Percentiles rank a stretch among this genome's conserved stretches.
Evolutionary conservation across 257 asterid genomes (phyloP).

Genomic region (Orobanche coerulescens): DNA sequence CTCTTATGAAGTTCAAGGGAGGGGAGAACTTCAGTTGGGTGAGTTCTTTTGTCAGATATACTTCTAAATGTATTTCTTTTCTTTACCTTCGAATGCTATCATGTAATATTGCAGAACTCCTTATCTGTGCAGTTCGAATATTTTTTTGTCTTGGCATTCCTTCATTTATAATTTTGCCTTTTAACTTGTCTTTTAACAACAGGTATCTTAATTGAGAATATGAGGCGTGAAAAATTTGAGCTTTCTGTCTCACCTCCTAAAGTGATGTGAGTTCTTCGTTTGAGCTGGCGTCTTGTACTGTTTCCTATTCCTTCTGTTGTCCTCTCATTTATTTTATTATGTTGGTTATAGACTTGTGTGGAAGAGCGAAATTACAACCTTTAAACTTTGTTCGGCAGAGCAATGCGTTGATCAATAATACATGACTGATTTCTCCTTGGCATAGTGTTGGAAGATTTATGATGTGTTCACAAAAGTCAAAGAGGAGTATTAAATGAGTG

Average conservation of each 20-base stretch:
- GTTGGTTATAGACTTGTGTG: neutral
- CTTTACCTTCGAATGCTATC: neutral
- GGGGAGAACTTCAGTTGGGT: conserved; percentile 99
- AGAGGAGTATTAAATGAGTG: neutral
- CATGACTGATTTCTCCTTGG: neutral
- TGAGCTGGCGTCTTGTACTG: conserved; percentile 17
- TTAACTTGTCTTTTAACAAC: conserved; percentile 13
- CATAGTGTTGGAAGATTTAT: neutral
- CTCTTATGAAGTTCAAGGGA: conserved; percentile 96
- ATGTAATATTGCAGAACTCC: conserved; percentile 2
- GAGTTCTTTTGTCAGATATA: conserved; percentile 24
- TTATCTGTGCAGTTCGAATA: conserved; percentile 5
- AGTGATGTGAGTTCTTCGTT: conserved; percentile 77
- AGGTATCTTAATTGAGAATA: conserved; percentile 97
- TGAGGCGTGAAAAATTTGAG: conserved; percentile 98
- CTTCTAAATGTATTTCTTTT: conserved; percentile 4
- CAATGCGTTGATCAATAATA: neutral
- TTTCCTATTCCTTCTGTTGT: neutral
- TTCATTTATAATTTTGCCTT: neutral
- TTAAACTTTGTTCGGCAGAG: neutral
- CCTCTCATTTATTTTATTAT: neutral
- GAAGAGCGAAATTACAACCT: neutral
- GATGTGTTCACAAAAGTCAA: neutral
- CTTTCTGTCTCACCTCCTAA: conserved; percentile 96
- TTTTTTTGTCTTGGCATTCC: conserved; percentile 2